Conservation (phyloP, 176 grass and related monocot species). For the Olyra latifolia region DNA sequence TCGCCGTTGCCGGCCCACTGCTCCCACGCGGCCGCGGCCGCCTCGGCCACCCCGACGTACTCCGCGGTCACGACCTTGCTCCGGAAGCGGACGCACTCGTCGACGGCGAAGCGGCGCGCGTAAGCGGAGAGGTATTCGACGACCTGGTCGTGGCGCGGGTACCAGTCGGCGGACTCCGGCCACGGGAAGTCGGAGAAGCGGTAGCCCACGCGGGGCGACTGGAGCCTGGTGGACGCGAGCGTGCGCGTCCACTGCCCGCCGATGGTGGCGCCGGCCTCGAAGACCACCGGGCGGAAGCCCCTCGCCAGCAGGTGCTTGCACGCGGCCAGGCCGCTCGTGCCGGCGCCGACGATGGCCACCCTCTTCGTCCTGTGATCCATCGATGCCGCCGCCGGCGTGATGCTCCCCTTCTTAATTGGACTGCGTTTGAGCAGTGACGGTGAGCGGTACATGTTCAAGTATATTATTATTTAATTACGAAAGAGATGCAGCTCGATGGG, state of each 20-base stretch:
- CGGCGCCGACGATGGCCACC: slow-evolving; percentile 68
- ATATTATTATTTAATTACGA: too few species aligned
- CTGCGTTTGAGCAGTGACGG: not conserved
- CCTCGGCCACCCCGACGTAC: slow-evolving; percentile 31
- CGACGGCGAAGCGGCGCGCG: slow-evolving; percentile 66
- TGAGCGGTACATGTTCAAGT: not conserved
- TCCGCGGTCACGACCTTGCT: slow-evolving; percentile 42
- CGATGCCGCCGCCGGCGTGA: too few species aligned
- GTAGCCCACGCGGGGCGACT: slow-evolving; percentile 40
- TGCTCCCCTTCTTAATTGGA: not conserved
- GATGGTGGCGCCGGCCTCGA: slow-evolving; percentile 46
- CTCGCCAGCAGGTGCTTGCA: slow-evolving; percentile 70
- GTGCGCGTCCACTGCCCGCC: slow-evolving; percentile 72
- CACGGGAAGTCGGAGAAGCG: slow-evolving; percentile 83
- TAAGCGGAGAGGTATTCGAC: slow-evolving; percentile 64
- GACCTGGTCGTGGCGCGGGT: slow-evolving; percentile 53
- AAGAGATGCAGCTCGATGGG: not conserved
- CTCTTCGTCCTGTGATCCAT: slow-evolving; percentile 53
- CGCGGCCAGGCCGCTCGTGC: slow-evolving; percentile 70
- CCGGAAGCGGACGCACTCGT: slow-evolving; percentile 47
- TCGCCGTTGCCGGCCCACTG: slow-evolving; percentile 66
- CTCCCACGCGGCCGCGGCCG: slow-evolving; percentile 36
- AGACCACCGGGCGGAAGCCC: slow-evolving; percentile 66
- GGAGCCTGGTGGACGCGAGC: slow-evolving; percentile 57
- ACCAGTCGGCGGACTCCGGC: slow-evolving; percentile 41